Conservation (phyloP, 345 rosid genomes). For the Chamaenerion angustifolium region DNA sequence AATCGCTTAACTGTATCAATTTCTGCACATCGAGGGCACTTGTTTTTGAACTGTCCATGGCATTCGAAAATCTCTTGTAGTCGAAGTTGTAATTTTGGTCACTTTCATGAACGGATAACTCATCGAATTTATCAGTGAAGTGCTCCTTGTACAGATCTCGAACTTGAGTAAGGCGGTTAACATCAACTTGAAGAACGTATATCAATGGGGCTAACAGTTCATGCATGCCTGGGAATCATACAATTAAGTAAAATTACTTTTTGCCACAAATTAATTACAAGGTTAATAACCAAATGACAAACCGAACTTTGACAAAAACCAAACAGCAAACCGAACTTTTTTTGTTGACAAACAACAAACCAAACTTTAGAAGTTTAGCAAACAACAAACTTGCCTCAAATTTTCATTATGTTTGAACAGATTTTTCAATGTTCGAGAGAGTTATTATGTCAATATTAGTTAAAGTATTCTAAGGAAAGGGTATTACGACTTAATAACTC, state of each 20-base stretch:
- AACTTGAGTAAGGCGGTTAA: slow-evolving; percentile 65
- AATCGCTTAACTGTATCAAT: slow-evolving; percentile 56
- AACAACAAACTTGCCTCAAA: too few species aligned
- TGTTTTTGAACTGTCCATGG: slow-evolving; percentile 39
- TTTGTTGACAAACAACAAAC: too few species aligned
- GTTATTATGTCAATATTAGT: too few species aligned
- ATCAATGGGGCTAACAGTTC: slow-evolving; percentile 92
- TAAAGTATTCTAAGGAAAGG: too few species aligned
- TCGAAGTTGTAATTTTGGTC: slow-evolving; percentile 71
- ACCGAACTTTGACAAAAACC: too few species aligned
- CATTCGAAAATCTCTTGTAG: slow-evolving; percentile 56
- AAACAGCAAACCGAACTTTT: too few species aligned
- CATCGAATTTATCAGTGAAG: slow-evolving; percentile 84
- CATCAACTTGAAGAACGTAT: slow-evolving; percentile 85
- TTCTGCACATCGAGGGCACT: slow-evolving; percentile 56
- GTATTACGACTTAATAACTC: too few species aligned
- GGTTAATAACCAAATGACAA: too few species aligned
- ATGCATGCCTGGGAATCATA: slow-evolving; percentile 62
- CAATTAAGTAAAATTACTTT: not conserved
- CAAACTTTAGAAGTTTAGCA: too few species aligned
- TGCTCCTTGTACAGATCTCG: slow-evolving; percentile 68
- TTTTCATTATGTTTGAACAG: too few species aligned
- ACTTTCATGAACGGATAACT: slow-evolving; percentile 56
- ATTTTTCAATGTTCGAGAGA: too few species aligned
- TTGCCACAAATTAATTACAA: not conserved